Base-by-base conservation (phyloP, 148 eudicot species). In the Arctostaphylos glauca region DNA sequence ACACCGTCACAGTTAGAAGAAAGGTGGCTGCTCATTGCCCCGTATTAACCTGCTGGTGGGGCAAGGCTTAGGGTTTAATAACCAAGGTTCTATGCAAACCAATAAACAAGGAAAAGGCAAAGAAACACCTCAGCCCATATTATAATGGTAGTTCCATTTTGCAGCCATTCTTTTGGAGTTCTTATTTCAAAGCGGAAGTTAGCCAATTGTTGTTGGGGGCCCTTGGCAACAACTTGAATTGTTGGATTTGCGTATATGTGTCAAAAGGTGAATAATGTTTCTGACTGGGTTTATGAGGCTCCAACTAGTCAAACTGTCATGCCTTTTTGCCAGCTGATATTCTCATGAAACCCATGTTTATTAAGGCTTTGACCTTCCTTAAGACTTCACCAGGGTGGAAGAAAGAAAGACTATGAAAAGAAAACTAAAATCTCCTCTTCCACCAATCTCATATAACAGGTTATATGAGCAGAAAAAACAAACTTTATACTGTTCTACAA, bases 361-460 rank as follows among this genome's bases (percentile, higher is more conserved):
- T 7, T n/a, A 55, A 25, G 5, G 48, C 66, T 38, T 31, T 2
- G 10, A 66, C 71, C 41, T 66, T 66, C 43, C 15, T 5, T 3
- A n/a, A 52, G 12, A 52, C 54, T 9, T 52, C 2, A 52, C 12
- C 12, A 2, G 54, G 21, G 31, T 6, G 71, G 31, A 23, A 25
- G 2, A 23, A 66, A 25, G 71, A 21, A n/a, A 66, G 71, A 25
- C 5, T n/a, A 25, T n/a, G 9, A 66, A 66, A 25, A 66, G 71
- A 66, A 21, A 66, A 66, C 38, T 23, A 25, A 44, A 43, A 72
- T 43, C 52, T 44, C 43, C 76, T 72, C 76, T 13, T 18, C 21
- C 76, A 18, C 52, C 52, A 72, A 68, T 68, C 76, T 43, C 52
- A 46, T 72, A 46, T 16, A 43, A 72, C 21, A 72, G 49, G 76